A percentile compares a stretch with the other conserved stretches of the same genome.
Evolutionary conservation across 805 yeast genomes (phyloP).

Genomic region (Jamesozyma piceae): DNA sequence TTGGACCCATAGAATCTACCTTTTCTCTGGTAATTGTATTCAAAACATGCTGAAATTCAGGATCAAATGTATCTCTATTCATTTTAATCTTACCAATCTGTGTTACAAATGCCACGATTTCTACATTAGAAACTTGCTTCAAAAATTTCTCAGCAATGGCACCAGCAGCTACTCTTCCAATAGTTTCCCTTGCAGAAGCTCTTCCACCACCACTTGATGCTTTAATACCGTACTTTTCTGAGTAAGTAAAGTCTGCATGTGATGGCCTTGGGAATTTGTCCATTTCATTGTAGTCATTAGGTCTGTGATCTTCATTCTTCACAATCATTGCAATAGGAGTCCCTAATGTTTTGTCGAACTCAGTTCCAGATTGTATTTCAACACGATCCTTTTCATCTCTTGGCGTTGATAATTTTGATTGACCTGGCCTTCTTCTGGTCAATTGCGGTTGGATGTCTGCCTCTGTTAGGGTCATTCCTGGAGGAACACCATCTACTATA

Average conservation of each 20-base stretch:
- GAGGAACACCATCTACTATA: conserved; percentile 97
- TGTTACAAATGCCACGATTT: conserved; percentile 94
- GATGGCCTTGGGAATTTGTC: conserved; percentile 95
- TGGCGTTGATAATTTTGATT: conserved; percentile 84
- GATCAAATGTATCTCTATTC: conserved; percentile 59
- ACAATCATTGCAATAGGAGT: conserved; percentile 94
- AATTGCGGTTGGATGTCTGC: conserved; percentile 91
- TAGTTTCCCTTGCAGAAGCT: conserved; percentile 94
- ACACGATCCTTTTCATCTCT: conserved; percentile 92
- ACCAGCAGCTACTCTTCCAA: conserved; percentile 98
- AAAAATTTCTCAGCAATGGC: conserved; percentile 94
- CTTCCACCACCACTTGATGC: conserved; percentile 97
- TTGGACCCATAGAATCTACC: conserved; percentile 81
- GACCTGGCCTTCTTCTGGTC: conserved; percentile 97
- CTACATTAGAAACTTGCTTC: conserved; percentile 66
- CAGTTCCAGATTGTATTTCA: conserved; percentile 90
- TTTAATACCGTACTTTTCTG: conserved; percentile 82
- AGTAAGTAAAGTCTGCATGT: conserved; percentile 93
- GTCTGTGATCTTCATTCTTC: conserved; percentile 90
- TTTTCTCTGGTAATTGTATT: conserved; percentile 75
- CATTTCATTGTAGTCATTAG: conserved; percentile 90
- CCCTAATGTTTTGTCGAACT: conserved; percentile 81
- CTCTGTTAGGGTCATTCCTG: conserved; percentile 79
- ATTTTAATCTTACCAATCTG: conserved; percentile 77
- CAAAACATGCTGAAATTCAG: conserved; percentile 56